phyloP scores from a whole-genome alignment of 441 rosid species.

The Erodium texanum region DNA sequence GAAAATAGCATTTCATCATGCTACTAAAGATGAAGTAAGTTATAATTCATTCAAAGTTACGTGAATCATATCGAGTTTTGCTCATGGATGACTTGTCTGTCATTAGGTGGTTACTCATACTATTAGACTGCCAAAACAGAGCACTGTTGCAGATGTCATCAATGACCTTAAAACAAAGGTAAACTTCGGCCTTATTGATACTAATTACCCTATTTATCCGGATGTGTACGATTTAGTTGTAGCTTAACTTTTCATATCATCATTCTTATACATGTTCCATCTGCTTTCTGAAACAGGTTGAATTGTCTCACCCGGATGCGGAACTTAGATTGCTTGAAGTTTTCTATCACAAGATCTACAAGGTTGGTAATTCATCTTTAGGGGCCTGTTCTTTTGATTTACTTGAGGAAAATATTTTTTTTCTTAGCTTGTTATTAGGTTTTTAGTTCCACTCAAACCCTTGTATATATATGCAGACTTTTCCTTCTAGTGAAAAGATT shows the following conservation, averaged over 20 bases:
- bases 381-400: too few species aligned
- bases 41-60: slow-evolving; percentile 5
- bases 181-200: not conserved
- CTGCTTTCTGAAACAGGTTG: slow-evolving; percentile 37
- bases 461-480: slow-evolving; percentile 36
- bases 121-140: slow-evolving; percentile 59
- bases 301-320: slow-evolving; percentile 53
- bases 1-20: slow-evolving; percentile 64
- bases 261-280: not conserved
- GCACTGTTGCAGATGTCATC: slow-evolving; percentile 65
- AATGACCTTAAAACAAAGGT: slow-evolving; percentile 62
- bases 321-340: slow-evolving; percentile 66
- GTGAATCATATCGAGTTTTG: slow-evolving; percentile 9
- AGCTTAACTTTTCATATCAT: not conserved
- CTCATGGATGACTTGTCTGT: slow-evolving; percentile 12
- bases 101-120: slow-evolving; percentile 57
- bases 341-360: slow-evolving; percentile 59
- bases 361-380: slow-evolving; percentile 35
- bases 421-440: not conserved
- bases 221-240: not conserved
- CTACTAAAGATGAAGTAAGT: slow-evolving; percentile 70
- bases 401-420: not conserved
- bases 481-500: slow-evolving; percentile 54
- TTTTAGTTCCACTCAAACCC: not conserved
- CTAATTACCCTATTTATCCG: not conserved